Conservation (phyloP, 2,329 filamentous ascomycete genomes). For the Botrytis paeoniae region DNA sequence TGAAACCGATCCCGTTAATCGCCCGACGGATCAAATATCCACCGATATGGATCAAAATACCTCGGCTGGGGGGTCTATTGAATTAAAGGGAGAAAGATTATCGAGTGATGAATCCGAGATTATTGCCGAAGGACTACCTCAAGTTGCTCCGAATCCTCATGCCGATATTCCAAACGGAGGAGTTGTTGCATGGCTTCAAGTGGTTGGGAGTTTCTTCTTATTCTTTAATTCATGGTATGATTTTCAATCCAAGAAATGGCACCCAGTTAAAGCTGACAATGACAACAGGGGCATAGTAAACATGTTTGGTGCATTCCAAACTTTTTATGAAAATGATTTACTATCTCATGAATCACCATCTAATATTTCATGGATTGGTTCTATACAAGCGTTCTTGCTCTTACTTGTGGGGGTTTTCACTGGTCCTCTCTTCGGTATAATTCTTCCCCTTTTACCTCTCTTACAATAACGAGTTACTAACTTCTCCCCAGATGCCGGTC, state of each 20-base stretch:
- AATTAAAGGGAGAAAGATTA: not conserved
- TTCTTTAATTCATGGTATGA: constrained; percentile 53
- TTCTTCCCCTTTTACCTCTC: not conserved
- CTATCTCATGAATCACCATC: constrained; percentile 42
- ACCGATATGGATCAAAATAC: not conserved
- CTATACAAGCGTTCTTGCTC: constrained; percentile 47
- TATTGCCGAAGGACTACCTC: constrained; percentile 7
- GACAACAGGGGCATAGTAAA: constrained; percentile 40
- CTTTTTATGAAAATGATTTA: constrained; percentile 46
- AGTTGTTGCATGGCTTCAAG: constrained; percentile 53
- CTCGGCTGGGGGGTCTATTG: not conserved
- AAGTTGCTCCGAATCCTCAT: not conserved
- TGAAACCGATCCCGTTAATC: not conserved
- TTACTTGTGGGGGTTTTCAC: constrained; percentile 43
- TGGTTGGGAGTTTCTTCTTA: constrained; percentile 49
- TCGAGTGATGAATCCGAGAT: not conserved
- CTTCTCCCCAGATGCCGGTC: constrained; percentile 45
- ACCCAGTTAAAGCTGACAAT: not conserved
- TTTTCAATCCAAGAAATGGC: not conserved
- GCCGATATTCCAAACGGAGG: constrained; percentile 45
- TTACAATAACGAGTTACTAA: not conserved
- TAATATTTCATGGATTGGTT: constrained; percentile 47
- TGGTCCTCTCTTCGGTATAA: constrained; percentile 41
- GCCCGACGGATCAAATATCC: not conserved
- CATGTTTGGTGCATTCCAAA: constrained; percentile 55